Base-by-base conservation (phyloP, 2,329 filamentous ascomycete species). In the Botrytis byssoidea region DNA sequence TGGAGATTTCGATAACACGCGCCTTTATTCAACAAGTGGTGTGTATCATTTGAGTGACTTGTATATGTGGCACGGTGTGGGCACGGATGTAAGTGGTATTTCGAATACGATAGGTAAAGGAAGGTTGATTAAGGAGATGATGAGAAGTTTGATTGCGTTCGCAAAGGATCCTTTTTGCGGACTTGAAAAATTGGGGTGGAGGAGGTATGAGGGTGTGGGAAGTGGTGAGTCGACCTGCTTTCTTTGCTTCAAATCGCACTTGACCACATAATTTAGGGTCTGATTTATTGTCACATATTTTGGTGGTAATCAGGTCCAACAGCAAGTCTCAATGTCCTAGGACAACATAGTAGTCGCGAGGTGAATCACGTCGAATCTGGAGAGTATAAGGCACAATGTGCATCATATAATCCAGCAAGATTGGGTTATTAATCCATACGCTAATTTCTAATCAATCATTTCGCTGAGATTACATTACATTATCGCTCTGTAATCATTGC, bases 11-110 rank as follows among this genome's bases (percentile, higher is more conserved):
- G 79, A 80, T 10, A 80, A 83, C 66, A 76, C 80, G 18, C 77
- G 75, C 1, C 76, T 80, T 1, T 79, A 76, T 10, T 75, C 77
- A 20, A 73, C 79, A 22, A 78, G 78, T 40, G 82, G 82, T 3
- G 77, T 82, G 6, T 84, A 78, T 75, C 82, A 84, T 73, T 74
- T 72, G 4, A 76, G 78, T 18, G 83, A 83, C 74, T 64, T 83
- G 40, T 35, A 61, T 25, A 61, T 70, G 40, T 63, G 68, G 68
- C 55, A 63, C 29, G 64, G 40, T 16, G 51, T 60, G 22, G 71
- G 64, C 7, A 44, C 16, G 25, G 59, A 71, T 61, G 29, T 74
- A 55, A 60, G 61, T 61, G 51, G 55, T 16, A 12, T 74, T n/a
- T 32, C 61, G 40, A 74, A 70, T 37, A 40, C 40, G 16, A 66